Evolutionary conservation across 139 green algal species (phyloP), one percentile per base, ranked within the genome.

Genomic region (Micractinium conductrix): DNA sequence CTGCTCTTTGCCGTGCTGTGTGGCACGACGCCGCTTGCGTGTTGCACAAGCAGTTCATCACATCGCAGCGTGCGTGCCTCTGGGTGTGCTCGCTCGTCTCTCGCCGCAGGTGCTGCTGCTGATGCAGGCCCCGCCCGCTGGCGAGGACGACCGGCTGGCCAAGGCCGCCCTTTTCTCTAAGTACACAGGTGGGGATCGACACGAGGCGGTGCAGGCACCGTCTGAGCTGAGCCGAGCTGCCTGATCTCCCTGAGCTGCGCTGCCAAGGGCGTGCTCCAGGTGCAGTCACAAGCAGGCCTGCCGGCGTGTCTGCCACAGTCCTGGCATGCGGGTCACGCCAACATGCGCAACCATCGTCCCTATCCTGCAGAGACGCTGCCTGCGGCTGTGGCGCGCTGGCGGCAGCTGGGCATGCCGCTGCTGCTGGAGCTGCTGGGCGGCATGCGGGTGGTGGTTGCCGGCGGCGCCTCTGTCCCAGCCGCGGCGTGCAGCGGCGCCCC

Each of bases 81-180:
- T n/a, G n/a, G n/a, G n/a, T n/a, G n/a, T n/a, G n/a, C n/a, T n/a
- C n/a, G n/a, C n/a, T n/a, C n/a, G n/a, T n/a, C n/a, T 40, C 24
- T 28, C 26, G 26, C 22, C 55, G 81, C 88, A 91, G 88, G 74
- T 92, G 35, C 48, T 90, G 43, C 22, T 81, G 60, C 65, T 92
- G 71, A 91, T 92, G 89, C 43, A 74, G 1, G 72, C 75, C 37
- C 22, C 58, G 16, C 80, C 86, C 8, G 76, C 37, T 1, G 43
- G 78, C 4, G 82, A 89, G n/a, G 79, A 86, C 33, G 87, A 91
- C 48, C 37, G 65, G 14, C 45, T 73, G 8, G 84, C 86, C 45
- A 92, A 92, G 83, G 85, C 67, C 0, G 79, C 83, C 3, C 82
- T 92, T 35, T 91, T 88, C 85, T 74, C 85, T 38, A 84, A 80